These are phyloP conservation scores for Tillandsia fasciculata DNA, from an alignment of 176 grass and related monocot genomes.

Conservation along the genomic window DNA sequence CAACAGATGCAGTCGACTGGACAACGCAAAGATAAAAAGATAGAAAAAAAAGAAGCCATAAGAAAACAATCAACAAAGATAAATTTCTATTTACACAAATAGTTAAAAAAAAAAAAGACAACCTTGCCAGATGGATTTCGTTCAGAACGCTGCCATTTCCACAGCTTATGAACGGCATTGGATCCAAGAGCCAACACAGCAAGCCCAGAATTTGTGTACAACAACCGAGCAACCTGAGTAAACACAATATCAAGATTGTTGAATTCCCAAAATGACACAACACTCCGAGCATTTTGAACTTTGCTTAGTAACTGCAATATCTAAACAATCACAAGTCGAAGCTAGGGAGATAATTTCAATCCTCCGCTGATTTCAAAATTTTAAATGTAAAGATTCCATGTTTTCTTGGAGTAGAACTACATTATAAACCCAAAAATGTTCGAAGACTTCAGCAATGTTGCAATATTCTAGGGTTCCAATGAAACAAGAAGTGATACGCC, in stretches of 20 bases:
- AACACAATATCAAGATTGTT: background rate
- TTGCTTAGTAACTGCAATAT: background rate
- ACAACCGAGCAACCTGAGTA: slow-evolving; percentile 64
- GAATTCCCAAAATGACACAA: background rate
- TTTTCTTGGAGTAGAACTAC: no score
- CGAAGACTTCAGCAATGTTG: no score
- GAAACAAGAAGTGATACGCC: no score
- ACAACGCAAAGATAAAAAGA: slow-evolving; percentile 8
- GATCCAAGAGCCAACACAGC: slow-evolving; percentile 76
- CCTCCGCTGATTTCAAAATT: no score
- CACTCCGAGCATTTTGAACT: background rate
- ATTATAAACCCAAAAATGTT: no score
- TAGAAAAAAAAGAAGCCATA: slow-evolving; percentile 14
- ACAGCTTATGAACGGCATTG: slow-evolving; percentile 96
- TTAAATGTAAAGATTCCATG: no score
- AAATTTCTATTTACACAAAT: background rate
- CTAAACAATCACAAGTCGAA: no score
- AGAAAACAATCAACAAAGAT: slow-evolving; percentile 28
- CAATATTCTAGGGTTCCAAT: no score
- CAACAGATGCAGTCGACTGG: slow-evolving; percentile 80
- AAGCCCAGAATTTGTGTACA: slow-evolving; percentile 88
- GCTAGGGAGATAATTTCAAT: no score
- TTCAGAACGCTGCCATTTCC: slow-evolving; percentile 90
- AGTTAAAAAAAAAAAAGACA: background rate
- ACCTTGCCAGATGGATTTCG: slow-evolving; percentile 96